Evolutionary conservation across 495 filamentous ascomycete species (phyloP), one percentile per base, ranked within the genome.

Genomic region (Aspergillus cristatus): DNA sequence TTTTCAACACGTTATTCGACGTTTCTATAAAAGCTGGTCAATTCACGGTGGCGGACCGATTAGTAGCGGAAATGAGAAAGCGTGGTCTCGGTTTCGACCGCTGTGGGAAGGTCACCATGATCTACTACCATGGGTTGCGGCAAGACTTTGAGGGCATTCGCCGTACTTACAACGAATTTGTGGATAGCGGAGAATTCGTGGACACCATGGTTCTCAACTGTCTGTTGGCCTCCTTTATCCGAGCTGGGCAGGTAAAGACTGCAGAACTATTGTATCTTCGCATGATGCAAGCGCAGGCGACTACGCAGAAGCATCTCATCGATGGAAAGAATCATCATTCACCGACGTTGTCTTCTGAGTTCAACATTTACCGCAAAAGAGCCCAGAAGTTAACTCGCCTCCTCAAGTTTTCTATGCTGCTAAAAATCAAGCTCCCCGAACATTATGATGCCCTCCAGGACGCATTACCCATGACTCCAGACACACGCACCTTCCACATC

Each of bases 1-100:
- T 89, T 2, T 94, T 97, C 65, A 90, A 85, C 56, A 82, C 94
- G 37, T 74, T 98, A 18, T 95, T 95, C 45, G 85, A 94, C 51
- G 72, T 84, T 12, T 88, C 90, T 20, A 75, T 83, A 32, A 93
- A 88, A 57, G 77, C 87, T 1, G 78, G 81, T 14, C 89, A 91
- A 47, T 90, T 82, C 37, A 62, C 62, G 2, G 76, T 97, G 26
- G 87, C 85, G 1, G 82, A 94, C 47, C 83, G 85, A 60, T 71
- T 97, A 10, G 71, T 88, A 43, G 66, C 75, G 36, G 90, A 97
- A 59, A 88, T 95, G 79, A 57, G 68, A 17, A 65, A 50, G 7
- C 81, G 91, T 22, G 67, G 74, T 0, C 55, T 88, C 34, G 40
- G 49, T 7, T 75, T 78, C 38, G 80, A 80, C 50, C 78, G 90